Evolutionary conservation across 768 basidiomycete species (phyloP), one percentile per base, ranked within the genome.

Genomic region (Tylopilus plumbeoviolaceoides): DNA sequence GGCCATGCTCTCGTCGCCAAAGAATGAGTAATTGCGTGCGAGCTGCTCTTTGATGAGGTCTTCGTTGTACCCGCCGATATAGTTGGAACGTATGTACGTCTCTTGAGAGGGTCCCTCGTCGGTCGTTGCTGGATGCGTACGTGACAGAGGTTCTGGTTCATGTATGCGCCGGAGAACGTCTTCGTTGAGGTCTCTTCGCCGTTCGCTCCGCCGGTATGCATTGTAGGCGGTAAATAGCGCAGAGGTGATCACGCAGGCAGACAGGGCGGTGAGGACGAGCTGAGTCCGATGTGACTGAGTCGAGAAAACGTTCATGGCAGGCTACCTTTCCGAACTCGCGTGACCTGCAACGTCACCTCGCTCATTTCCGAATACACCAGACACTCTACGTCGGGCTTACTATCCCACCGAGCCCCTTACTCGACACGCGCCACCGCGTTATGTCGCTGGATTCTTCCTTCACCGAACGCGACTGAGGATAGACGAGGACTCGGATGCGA

Each of bases 1-100:
- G 3, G 72, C 67, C 91, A 98, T 95, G 38, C 82, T 82, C 33
- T 92, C 89, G 30, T 95, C 89, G 0, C 92, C 93, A 48, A 98
- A 88, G 72, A 98, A 98, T 9, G 89, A 85, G 62, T 95, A 97
- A 71, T 98, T 98, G 39, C 97, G 75, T 4, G 95, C 87, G 43
- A 99, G 78, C 69, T 97, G 87, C 65, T 99, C 95, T 47, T 83
- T 78, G 50, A 97, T 80, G 46, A 99, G 78, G 28, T 80, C 82
- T 65, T 98, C 94, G 53, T 88, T 77, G 61, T 87, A 88, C n/a
- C 64, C 72, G 11, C 60, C 61, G 11, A 61, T 59, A 39, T 41
- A 33, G 11, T 53, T 48, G n/a, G 59, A 38, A 12, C 54, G 58
- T 54, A 60, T 58, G 18, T 54, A 63, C 5, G 41, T 58, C 31